Evolutionary conservation across 495 filamentous ascomycete species (phyloP), one percentile per base, ranked within the genome.

Genomic region (Aspergillus steynii): DNA sequence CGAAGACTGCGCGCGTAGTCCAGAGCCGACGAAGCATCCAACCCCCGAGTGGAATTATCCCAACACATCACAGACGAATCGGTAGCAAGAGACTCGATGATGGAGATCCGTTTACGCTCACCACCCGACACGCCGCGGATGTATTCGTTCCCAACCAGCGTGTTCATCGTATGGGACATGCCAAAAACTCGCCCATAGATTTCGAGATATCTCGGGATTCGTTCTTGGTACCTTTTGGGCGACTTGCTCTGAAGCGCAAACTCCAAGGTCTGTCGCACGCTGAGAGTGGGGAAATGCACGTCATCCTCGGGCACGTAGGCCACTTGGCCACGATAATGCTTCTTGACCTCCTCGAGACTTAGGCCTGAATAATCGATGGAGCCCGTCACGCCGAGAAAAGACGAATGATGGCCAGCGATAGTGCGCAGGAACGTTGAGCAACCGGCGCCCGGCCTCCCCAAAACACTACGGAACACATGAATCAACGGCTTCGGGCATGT

Each of bases 351-450:
- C 25, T 82, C 75, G 10, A 76, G 76, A 46, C 80, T 82, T 34
- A 93, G 88, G 2, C 89, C 86, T 0, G 91, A 92, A 68, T 94
- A 96, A 2, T 86, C 78, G 0, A 96, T 89, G 15, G 91, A 87
- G 14, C 92, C 93, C 5, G 85, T 81, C n/a, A 96, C 81, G 10
- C 80, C 79, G 5, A 90, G 88, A 66, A 91, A 96, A 6, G 92
- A 93, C 55, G 80, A 84, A 28, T 91, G 83, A 62, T 92, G 87
- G 64, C 94, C 93, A 15, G 89, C 85, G 60, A 97, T 87, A 25
- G 88, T 86, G 68, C 93, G 93, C 20, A 97, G 78, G 65, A 96
- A 93, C 0, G 92, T 94, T 0, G 93, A 93, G 71, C 93, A 97
- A 37, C 92, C 92, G 7, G 87, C 86, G 3, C 93, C 93, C 1